Evolutionary conservation across 2,329 filamentous ascomycete genomes (phyloP), one percentile per base, ranked within the genome.

Genomic region (Penicillium janthinellum): DNA sequence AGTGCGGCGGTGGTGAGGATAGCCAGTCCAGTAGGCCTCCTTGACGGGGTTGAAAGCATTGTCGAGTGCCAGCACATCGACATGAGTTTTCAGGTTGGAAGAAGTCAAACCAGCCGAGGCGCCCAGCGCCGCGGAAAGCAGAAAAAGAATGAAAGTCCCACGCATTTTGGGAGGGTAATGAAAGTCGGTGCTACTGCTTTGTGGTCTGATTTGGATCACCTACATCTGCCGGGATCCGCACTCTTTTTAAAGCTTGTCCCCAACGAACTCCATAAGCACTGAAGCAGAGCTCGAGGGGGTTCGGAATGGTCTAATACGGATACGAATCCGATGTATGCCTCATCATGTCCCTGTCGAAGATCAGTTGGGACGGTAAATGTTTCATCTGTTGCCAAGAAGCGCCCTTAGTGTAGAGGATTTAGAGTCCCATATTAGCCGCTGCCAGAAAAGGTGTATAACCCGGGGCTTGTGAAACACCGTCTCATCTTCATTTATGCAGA

Each of bases 1-100:
- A 12, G 85, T 87, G 54, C 85, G 82, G 48, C 85, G 83, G 70
- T 88, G 85, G 65, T 88, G 86, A 47, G 84, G 83, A 48, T 83
- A 80, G 20, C 79, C 80, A 14, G 85, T 87, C 85, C 85, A 87
- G 79, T 88, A 88, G 8, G 84, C 81, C 17, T 79, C 79, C 70
- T 85, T 83, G 64, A 87, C 77, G 5, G 85, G 84, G 67, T 84
- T 82, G 73, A 87, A 87, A 37, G 77, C 74, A 62, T 75, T 74
- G 31, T 78, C 75, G n/a, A 87, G 78, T 34, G 78, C 74, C 52
- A 86, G 69, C 53, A 74, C 71, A 63, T 79, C 77, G 54, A 77
- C 72, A 51, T 78, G 72, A 47, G 74, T 79, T 63, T 77, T 70
- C 17, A 81, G 70, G 49, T 65, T 66, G 15, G 68, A 67, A 28